Conservation (phyloP, 1,284 basidiomycete genomes). For the Tylopilus sp. region DNA sequence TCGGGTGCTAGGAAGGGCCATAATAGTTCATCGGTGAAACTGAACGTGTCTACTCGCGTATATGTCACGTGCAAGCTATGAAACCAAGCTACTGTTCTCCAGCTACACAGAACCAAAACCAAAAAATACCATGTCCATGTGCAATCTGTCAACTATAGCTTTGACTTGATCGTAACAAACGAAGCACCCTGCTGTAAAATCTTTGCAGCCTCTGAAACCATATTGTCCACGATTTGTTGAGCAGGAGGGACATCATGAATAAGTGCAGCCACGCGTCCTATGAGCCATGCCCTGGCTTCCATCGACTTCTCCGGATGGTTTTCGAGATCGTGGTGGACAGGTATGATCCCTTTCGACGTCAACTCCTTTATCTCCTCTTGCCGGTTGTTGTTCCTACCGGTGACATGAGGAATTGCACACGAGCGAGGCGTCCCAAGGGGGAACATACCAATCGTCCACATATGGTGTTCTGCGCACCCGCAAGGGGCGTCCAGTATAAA, state of each 20-base stretch:
- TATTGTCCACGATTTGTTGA: slow-evolving; percentile 75
- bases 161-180: slow-evolving; percentile 40
- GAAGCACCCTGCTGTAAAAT: slow-evolving; percentile 41
- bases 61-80: slow-evolving; percentile 6
- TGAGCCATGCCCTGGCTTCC: slow-evolving; percentile 60
- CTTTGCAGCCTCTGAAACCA: slow-evolving; percentile 67
- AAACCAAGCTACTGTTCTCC: background rate
- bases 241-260: slow-evolving; percentile 76
- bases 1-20: slow-evolving; percentile 16
- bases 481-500: slow-evolving; percentile 86
- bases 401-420: slow-evolving; percentile 5
- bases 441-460: slow-evolving; percentile 67
- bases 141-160: slow-evolving; percentile 31
- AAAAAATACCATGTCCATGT: background rate
- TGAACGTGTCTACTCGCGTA: background rate
- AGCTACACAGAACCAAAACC: background rate
- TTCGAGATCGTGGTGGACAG: slow-evolving; percentile 65
- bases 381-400: slow-evolving; percentile 57
- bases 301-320: slow-evolving; percentile 72
- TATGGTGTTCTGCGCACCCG: slow-evolving; percentile 80
- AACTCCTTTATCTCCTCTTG: slow-evolving; percentile 73
- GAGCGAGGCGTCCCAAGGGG: background rate
- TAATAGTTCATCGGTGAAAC: too few species aligned
- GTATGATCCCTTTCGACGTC: slow-evolving; percentile 74
- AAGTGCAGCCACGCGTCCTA: slow-evolving; percentile 75